These are phyloP conservation scores for Elongisporangium undulatum DNA, from an alignment of 352 stramenopile species.

Conservation along the genomic window DNA sequence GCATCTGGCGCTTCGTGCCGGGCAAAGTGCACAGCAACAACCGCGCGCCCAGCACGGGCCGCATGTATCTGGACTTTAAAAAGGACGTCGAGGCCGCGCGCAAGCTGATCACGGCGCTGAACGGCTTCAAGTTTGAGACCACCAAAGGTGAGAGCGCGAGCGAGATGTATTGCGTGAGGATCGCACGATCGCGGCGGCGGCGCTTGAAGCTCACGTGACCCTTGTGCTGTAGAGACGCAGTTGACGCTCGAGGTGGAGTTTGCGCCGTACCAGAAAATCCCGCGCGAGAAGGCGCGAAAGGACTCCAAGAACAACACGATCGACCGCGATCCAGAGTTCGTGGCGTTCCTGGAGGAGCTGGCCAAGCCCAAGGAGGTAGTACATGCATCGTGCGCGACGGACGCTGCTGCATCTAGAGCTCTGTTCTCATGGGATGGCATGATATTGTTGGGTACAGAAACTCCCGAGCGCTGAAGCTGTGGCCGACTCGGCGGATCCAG, in stretches of 20 bases:
- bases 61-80: slow-evolving; percentile 75
- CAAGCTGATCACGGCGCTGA: slow-evolving; percentile 42
- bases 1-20: slow-evolving; percentile 62
- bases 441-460: slow-evolving; percentile 40
- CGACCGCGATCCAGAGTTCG: slow-evolving; percentile 64
- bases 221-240: slow-evolving; percentile 3
- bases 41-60: slow-evolving; percentile 32
- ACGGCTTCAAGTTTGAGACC: slow-evolving; percentile 36
- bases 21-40: slow-evolving; percentile 55
- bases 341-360: slow-evolving; percentile 72
- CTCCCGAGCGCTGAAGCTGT: slow-evolving; percentile 59
- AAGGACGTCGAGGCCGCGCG: slow-evolving; percentile 46
- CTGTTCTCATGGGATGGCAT: neutral
- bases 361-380: slow-evolving; percentile 59
- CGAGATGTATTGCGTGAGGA: neutral
- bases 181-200: neutral
- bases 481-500: slow-evolving; percentile 44
- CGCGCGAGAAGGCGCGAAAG: slow-evolving; percentile 74
- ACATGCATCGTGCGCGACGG: neutral
- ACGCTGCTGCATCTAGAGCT: neutral
- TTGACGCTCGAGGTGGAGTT: slow-evolving; percentile 56
- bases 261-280: slow-evolving; percentile 77
- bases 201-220: neutral
- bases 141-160: slow-evolving; percentile 20
- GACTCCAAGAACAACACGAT: slow-evolving; percentile 75